phyloP scores from a whole-genome alignment of 2,329 filamentous ascomycete species.

The Ceratocystis eucalypticola region DNA sequence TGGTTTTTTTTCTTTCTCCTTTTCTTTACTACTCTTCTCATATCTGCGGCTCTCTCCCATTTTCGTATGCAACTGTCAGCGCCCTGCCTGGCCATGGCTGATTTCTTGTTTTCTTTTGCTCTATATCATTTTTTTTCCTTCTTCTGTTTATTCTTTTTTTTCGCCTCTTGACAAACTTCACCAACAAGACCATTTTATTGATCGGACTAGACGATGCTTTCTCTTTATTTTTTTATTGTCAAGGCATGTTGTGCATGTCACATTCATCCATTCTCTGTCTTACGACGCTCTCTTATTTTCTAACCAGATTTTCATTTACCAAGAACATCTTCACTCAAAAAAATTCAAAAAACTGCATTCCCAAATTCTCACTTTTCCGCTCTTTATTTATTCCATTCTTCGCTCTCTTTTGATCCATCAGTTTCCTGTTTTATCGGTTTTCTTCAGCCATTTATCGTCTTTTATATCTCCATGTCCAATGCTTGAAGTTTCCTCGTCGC shows the following conservation, averaged over 20 bases:
- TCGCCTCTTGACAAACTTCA: slow-evolving; percentile 7
- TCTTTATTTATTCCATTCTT: not conserved
- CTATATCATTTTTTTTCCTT: slow-evolving; percentile 11
- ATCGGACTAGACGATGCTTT: slow-evolving; percentile 11
- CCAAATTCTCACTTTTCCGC: not conserved
- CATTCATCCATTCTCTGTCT: not conserved
- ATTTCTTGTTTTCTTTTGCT: slow-evolving; percentile 3
- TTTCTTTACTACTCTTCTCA: not conserved
- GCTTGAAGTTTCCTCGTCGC: too few relatives aligned
- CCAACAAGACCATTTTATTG: slow-evolving; percentile 5
- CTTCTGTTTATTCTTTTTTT: slow-evolving; percentile 11
- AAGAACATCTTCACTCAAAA: not conserved
- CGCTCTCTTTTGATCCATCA: not conserved
- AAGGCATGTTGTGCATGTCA: not conserved
- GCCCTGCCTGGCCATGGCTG: not conserved
- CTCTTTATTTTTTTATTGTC: slow-evolving; percentile 1
- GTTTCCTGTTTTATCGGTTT: not conserved
- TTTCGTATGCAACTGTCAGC: not conserved
- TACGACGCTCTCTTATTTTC: not conserved
- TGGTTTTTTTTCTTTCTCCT: slow-evolving; percentile 4
- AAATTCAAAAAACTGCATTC: not conserved
- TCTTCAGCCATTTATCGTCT: not conserved
- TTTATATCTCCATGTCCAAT: not conserved
- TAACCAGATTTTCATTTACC: not conserved
- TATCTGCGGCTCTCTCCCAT: not conserved